A percentile compares a stretch with the other conserved stretches of the same genome.
Conservation (phyloP, 73 alveolate species). For the Stentor coeruleus region DNA sequence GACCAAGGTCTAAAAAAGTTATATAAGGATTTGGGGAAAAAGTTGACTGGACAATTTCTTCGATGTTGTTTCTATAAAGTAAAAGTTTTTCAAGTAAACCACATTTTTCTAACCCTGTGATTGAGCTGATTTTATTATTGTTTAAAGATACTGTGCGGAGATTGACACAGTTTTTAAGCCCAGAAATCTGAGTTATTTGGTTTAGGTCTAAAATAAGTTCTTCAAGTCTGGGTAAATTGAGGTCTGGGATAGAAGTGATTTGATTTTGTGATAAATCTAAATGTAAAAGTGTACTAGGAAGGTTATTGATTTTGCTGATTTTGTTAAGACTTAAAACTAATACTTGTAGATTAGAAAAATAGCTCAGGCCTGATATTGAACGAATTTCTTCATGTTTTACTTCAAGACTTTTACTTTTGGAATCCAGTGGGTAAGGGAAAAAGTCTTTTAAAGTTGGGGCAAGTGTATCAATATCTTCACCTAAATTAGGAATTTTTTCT, state of each 20-base stretch:
- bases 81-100: neutral
- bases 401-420: neutral
- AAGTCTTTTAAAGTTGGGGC: neutral
- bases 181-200: neutral
- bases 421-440: conserved; percentile 12
- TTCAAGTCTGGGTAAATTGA: conserved; percentile 6
- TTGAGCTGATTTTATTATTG: neutral
- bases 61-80: neutral
- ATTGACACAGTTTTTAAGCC: conserved; percentile 7
- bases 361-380: conserved; percentile 5
- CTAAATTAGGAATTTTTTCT: neutral
- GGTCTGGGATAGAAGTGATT: neutral
- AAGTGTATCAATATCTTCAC: neutral
- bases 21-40: neutral
- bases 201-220: neutral
- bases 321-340: neutral
- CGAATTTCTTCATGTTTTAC: conserved; percentile 2
- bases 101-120: neutral
- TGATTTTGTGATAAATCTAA: conserved; percentile 14
- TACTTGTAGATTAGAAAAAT: neutral
- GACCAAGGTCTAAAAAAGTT: neutral
- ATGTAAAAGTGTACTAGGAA: neutral
- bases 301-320: neutral
- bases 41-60: neutral
- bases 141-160: neutral